Evolutionary conservation across 306 rosid genomes (phyloP).

Genomic region (Gastrolobium bilobum): DNA sequence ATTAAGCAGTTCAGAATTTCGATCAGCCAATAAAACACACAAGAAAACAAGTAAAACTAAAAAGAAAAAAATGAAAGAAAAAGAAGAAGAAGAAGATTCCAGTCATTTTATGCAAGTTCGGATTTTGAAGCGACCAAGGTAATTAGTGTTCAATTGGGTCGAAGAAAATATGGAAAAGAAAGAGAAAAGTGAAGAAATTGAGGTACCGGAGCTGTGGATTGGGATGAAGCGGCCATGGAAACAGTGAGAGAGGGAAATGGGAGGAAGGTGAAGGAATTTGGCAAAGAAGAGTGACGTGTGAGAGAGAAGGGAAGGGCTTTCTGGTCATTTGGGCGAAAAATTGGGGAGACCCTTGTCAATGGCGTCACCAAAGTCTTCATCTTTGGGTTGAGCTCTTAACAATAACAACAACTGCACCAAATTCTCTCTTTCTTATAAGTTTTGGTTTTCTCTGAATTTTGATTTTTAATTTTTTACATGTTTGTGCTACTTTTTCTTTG

Average conservation of each 20-base stretch:
- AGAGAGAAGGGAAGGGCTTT: slow-evolving; percentile 47
- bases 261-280: slow-evolving; percentile 46
- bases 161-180: background rate
- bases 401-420: slow-evolving; percentile 20
- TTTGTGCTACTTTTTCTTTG: background rate
- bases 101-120: background rate
- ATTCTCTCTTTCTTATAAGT: background rate
- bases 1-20: slow-evolving; percentile 19
- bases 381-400: background rate
- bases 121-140: slow-evolving; percentile 19
- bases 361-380: slow-evolving; percentile 71
- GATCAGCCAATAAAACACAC: background rate
- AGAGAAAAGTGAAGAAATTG: background rate
- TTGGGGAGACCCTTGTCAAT: slow-evolving; percentile 52
- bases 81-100: background rate
- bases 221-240: slow-evolving; percentile 82
- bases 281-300: slow-evolving; percentile 48
- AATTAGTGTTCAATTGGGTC: slow-evolving; percentile 7
- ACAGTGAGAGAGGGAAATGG: slow-evolving; percentile 42
- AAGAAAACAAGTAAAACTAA: background rate
- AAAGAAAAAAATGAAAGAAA: background rate
- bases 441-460: background rate
- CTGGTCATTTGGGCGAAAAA: slow-evolving; percentile 54
- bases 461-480: background rate
- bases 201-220: slow-evolving; percentile 71